Conservation (phyloP, 805 yeast species). For the Yarrowia sp. region DNA sequence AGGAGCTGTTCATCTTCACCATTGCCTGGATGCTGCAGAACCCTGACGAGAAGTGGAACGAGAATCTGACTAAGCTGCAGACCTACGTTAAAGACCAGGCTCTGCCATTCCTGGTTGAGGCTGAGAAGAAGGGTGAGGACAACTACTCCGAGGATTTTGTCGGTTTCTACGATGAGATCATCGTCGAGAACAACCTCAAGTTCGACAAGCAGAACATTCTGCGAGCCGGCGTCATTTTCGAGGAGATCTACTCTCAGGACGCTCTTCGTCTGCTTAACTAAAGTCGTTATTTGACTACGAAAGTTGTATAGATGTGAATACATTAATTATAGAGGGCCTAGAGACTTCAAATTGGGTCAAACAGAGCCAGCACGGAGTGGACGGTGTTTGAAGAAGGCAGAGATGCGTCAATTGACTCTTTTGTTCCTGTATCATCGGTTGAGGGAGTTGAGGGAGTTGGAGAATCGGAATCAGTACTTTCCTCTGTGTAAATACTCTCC, state of each 20-base stretch:
- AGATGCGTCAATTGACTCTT: not conserved
- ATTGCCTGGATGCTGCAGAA: constrained; percentile 16
- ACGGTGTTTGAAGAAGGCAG: not conserved
- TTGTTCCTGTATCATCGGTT: not conserved
- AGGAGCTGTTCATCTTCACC: constrained; percentile 19
- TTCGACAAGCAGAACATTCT: constrained; percentile 13
- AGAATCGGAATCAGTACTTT: not conserved
- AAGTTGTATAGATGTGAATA: not conserved
- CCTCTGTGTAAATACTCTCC: not conserved
- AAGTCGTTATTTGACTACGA: too few species aligned
- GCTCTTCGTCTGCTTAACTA: not conserved
- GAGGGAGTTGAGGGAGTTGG: not conserved
- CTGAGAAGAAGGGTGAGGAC: constrained; percentile 21
- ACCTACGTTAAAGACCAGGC: constrained; percentile 4
- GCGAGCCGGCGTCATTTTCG: constrained; percentile 21
- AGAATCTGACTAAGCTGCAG: not conserved
- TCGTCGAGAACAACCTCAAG: constrained; percentile 13
- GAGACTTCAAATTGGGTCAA: not conserved
- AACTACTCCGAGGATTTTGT: constrained; percentile 21
- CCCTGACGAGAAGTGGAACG: constrained; percentile 17
- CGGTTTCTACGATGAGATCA: constrained; percentile 7
- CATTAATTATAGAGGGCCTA: not conserved
- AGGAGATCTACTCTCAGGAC: constrained; percentile 20
- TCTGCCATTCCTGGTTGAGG: not conserved
- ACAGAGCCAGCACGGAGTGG: not conserved